Base-by-base conservation (phyloP, 208 protist genomes). In the Acanthamoeba culbertsoni region DNA sequence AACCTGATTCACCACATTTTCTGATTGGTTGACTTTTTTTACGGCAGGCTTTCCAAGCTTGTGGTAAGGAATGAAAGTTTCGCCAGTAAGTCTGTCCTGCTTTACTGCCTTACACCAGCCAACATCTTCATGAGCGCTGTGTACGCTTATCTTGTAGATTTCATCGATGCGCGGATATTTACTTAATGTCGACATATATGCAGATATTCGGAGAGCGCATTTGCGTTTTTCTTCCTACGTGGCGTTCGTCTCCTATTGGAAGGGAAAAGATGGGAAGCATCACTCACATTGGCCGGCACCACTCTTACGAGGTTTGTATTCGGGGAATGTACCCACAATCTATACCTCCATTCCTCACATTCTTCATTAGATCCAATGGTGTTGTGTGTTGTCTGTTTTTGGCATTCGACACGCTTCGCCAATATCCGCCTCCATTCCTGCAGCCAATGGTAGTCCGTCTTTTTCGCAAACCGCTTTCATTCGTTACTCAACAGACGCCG, bases 51-150 rank as follows among this genome's bases (percentile, higher is more conserved):
- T 26, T 45, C 31, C 8, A 45, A 20, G 79, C 31, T 57, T 23
- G 33, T 88, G 12, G 48, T 88, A 12, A 57, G 40, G 35, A 63
- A 62, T n/a, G 53, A 88, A 10, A 55, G 20, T 33, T 62, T 88
- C 14, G 79, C 79, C 7, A 88, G n/a, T 23, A 88, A 55, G 53
- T 28, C 79, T 23, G 53, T 63, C 0, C 53, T 88, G 16, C 79
- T 88, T 28, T 88, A 88, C 26, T 88, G 79, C 51, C 23, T 88
- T 28, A 88, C 45, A 0, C 79, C 79, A 33, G 79, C 79, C 79
- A 88, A 63, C 51, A 88, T 88, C 79, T 88, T 88, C 79, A 88
- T 88, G 79, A 65, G n/a, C 10, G 42, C 79, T 23, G 42, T 88
- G 79, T 88, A 63, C 77, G 23, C 45, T 33, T 51, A 20, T 75